A percentile compares a stretch with the other conserved stretches of the same genome.
Conservation (phyloP, 768 basidiomycete genomes). For the Jaapia argillacea region DNA sequence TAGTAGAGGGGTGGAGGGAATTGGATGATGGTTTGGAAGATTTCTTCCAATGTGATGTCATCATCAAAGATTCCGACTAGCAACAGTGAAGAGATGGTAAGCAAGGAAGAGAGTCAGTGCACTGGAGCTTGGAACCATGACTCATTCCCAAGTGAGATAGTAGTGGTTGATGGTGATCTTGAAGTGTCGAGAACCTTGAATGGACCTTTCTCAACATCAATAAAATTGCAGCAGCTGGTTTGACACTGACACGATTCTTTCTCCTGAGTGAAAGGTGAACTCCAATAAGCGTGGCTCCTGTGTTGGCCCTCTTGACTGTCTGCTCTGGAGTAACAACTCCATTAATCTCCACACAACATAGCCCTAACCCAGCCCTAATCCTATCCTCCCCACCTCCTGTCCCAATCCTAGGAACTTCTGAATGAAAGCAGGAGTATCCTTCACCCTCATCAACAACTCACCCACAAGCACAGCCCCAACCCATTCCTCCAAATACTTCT, state of each 20-base stretch:
- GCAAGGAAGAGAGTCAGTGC: conserved; percentile 33
- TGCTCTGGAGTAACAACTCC: conserved; percentile 65
- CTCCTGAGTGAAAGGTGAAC: conserved; percentile 71
- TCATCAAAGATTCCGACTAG: conserved; percentile 87
- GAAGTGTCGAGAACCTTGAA: no score
- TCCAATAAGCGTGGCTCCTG: conserved; percentile 8
- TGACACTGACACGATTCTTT: conserved; percentile 58
- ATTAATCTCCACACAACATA: no score
- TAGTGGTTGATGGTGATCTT: conserved; percentile 7
- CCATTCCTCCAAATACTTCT: conserved; percentile 75
- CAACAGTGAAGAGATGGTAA: conserved; percentile 31
- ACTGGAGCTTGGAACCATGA: conserved; percentile 73
- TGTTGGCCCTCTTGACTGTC: conserved; percentile 34
- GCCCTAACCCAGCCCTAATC: conserved; percentile 5
- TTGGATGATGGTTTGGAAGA: conserved; percentile 56
- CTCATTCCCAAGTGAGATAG: conserved; percentile 18
- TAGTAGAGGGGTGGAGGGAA: conserved; percentile 80
- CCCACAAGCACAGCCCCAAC: conserved; percentile 91
- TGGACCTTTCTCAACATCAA: conserved; percentile 50
- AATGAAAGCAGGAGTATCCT: conserved; percentile 75
- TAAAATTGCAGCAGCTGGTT: conserved; percentile 61
- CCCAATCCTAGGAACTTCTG: conserved; percentile 59
- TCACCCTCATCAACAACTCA: conserved; percentile 89
- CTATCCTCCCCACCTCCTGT: conserved; percentile 1
- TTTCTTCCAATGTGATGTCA: conserved; percentile 52